phyloP scores from a whole-genome alignment of 768 basidiomycete genomes.

The Suillus subluteus region DNA sequence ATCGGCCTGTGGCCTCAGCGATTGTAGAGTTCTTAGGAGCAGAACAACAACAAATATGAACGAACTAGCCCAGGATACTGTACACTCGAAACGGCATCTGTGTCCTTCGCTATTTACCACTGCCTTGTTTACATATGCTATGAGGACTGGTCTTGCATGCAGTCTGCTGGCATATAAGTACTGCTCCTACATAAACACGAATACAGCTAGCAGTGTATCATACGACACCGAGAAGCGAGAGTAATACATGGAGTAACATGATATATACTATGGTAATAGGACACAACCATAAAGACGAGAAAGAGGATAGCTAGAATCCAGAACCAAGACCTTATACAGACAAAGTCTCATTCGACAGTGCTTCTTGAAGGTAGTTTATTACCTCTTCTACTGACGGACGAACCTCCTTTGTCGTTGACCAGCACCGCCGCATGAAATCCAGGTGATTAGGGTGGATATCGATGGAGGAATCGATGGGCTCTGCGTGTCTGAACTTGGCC shows the following conservation, averaged over 20 bases:
- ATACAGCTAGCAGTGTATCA: neutral
- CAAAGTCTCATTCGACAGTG: neutral
- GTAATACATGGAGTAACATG: neutral
- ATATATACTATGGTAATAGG: neutral
- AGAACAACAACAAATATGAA: neutral
- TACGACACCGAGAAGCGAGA: neutral
- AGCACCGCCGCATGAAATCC: constrained; percentile 28
- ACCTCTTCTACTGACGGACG: constrained; percentile 1
- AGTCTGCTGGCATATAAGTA: neutral
- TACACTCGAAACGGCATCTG: neutral
- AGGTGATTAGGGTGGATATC: constrained; percentile 12
- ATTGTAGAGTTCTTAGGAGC: neutral
- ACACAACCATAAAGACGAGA: neutral
- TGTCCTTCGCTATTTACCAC: neutral
- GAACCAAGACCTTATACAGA: neutral
- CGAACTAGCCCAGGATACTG: neutral
- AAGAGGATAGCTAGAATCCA: neutral
- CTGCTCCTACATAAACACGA: neutral
- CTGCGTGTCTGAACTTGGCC: constrained; percentile 19
- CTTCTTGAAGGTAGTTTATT: neutral
- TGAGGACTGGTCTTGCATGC: neutral
- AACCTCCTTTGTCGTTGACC: constrained; percentile 26
- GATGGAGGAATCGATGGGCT: constrained; percentile 18
- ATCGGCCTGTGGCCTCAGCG: neutral
- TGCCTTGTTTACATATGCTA: neutral